Evolutionary conservation across 805 yeast species (phyloP).

Genomic region (Yamadazyma laniorum): DNA sequence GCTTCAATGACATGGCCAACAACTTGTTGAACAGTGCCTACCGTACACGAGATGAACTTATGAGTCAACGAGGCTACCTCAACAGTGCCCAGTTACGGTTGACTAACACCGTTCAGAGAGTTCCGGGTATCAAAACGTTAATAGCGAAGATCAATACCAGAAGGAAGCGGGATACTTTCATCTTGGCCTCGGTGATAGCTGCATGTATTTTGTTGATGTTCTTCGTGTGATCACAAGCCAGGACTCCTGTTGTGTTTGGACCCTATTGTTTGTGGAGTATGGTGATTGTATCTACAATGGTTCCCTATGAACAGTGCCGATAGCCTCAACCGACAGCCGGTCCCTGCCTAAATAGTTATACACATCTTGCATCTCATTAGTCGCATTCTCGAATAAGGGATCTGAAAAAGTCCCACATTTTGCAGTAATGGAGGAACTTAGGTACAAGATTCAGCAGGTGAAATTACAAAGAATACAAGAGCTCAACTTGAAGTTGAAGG

Average conservation of each 20-base stretch:
- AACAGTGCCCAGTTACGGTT: constrained; percentile 63
- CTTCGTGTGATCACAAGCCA: constrained; percentile 25
- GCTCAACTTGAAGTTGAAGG: constrained; percentile 51
- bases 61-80: constrained; percentile 65
- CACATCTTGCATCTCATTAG: too few relatives aligned
- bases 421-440: constrained; percentile 18
- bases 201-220: constrained; percentile 69
- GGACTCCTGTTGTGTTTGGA: too few relatives aligned
- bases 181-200: constrained; percentile 73
- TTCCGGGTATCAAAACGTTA: constrained; percentile 82
- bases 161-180: constrained; percentile 81
- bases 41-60: constrained; percentile 83
- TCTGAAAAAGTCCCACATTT: constrained; percentile 8
- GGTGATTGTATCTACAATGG: too few relatives aligned
- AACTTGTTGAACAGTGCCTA: constrained; percentile 78
- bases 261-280: too few relatives aligned
- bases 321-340: too few relatives aligned
- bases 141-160: constrained; percentile 82
- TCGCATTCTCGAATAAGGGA: not conserved
- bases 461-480: constrained; percentile 62
- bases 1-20: constrained; percentile 75
- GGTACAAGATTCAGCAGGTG: constrained; percentile 47
- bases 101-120: constrained; percentile 55
- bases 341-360: too few relatives aligned
- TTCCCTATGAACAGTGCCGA: too few relatives aligned